Base-by-base conservation (phyloP, 169 alveolate genomes). In the Plasmodium reichenowi region DNA sequence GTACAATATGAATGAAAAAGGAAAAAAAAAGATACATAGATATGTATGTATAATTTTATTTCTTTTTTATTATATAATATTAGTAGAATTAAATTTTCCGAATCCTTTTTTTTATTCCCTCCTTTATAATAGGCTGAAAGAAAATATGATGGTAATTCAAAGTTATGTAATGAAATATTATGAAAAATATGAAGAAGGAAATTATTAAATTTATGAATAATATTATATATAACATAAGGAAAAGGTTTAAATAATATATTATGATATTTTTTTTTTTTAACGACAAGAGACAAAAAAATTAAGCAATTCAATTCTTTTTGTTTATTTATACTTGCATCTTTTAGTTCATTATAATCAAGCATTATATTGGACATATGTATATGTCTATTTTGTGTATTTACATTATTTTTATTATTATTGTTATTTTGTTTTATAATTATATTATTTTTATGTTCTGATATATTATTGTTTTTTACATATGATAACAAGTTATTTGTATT, bases 261-360 rank as follows among this genome's bases (percentile, higher is more conserved):
- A 3, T 83, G 85, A 70, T 83, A 83, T 59, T 83, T 83, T 50
- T 83, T 83, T 32, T 83, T 83, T 20, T 83, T 68, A 15, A 83
- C 85, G 29, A 83, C 17, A 3, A 83, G 60, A 24, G 86, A 83
- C 24, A 83, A 68, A 7, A 83, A 45, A 67, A 83, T 68, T 22
- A 83, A 52, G 6, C 74, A 48, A 58, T 83, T 83, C 10, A 70
- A 20, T 17, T 83, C 78, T 45, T 64, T 78, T 32, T 78, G 62
- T 20, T 78, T 45, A 22, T 26, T 63, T 78, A 78, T 45, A 56
- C 10, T 56, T 15, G n/a, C 63, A n/a, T 12, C 22, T 56, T 15
- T 56, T 15, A 15, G 5, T 12, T 12, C 63, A 32, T 32, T 32
- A 6, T 32, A 32, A 32, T 32, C 45, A 32, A 32, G 7, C 45